phyloP scores from a whole-genome alignment of 441 rosid species.

The Erodium texanum region DNA sequence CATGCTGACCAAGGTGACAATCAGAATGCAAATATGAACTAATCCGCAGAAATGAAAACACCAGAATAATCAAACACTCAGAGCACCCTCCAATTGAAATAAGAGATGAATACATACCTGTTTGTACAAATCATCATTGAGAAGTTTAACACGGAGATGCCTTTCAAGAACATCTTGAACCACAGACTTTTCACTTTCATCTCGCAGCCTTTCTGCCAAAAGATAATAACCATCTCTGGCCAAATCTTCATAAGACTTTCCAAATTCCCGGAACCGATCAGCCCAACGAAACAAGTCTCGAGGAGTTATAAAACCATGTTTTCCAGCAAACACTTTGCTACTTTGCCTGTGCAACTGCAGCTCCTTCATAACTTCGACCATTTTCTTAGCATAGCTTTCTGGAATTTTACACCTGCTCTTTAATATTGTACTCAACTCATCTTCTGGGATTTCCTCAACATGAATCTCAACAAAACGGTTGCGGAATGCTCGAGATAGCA shows the following conservation, averaged over 20 bases:
- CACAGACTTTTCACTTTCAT: constrained; percentile 67
- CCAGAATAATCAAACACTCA: not conserved
- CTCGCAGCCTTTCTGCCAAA: constrained; percentile 91
- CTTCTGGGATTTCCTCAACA: constrained; percentile 93
- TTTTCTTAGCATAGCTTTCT: constrained; percentile 62
- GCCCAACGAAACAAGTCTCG: constrained; percentile 99
- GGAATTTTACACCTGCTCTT: constrained; percentile 64
- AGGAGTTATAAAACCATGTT: constrained; percentile 96
- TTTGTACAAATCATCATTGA: constrained; percentile 57
- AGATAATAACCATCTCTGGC: constrained; percentile 93
- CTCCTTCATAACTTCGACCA: constrained; percentile 95
- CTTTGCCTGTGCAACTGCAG: constrained; percentile 84
- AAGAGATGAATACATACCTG: constrained; percentile 33
- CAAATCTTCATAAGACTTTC: constrained; percentile 68
- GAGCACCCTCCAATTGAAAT: not conserved
- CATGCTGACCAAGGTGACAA: not conserved
- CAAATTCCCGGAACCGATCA: constrained; percentile 59
- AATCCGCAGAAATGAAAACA: not conserved
- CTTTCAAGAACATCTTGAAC: constrained; percentile 76
- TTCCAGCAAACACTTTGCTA: constrained; percentile 98
- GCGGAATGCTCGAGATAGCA: constrained; percentile 97
- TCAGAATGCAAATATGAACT: not conserved
- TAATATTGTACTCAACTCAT: constrained; percentile 70
- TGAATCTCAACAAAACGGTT: constrained; percentile 98
- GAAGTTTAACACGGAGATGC: constrained; percentile 55